A percentile compares a stretch with the other conserved stretches of the same genome.
Conservation (phyloP, 2,329 filamentous ascomycete species). For the Aspergillus sp. region DNA sequence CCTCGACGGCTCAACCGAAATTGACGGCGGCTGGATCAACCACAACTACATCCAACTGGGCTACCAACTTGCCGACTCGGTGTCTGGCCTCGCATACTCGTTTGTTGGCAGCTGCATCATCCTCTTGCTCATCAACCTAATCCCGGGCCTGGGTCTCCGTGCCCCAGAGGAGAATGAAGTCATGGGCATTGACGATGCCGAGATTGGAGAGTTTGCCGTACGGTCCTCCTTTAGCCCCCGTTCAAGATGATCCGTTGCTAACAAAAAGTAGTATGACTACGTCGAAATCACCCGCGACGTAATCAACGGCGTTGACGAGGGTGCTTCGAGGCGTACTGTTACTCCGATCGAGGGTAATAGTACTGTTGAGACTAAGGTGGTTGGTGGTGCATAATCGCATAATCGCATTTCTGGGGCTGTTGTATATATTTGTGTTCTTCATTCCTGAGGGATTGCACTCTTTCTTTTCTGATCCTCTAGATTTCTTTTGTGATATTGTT, state of each 20-base stretch:
- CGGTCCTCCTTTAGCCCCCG: constrained; percentile 25
- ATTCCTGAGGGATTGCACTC: too few relatives aligned
- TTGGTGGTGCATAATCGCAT: background rate
- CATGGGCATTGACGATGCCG: constrained; percentile 77
- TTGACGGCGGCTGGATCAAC: constrained; percentile 75
- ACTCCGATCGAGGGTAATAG: constrained; percentile 3
- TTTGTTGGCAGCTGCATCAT: constrained; percentile 73
- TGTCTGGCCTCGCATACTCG: constrained; percentile 68
- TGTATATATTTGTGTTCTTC: too few relatives aligned
- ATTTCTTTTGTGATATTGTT: too few relatives aligned
- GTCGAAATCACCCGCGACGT: constrained; percentile 75
- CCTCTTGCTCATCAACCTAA: constrained; percentile 70
- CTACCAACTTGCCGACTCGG: constrained; percentile 76
- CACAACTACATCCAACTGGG: constrained; percentile 75
- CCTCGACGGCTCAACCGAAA: constrained; percentile 63
- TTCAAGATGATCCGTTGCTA: background rate
- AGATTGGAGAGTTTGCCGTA: constrained; percentile 86
- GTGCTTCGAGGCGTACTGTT: constrained; percentile 7
- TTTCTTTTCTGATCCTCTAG: too few relatives aligned
- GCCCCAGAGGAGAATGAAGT: constrained; percentile 72
- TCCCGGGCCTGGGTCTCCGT: constrained; percentile 69
- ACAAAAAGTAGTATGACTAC: constrained; percentile 63
- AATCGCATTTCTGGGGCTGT: background rate
- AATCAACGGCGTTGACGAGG: constrained; percentile 35
- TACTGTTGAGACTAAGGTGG: constrained; percentile 11